A percentile compares a stretch with the other conserved stretches of the same genome.
These are phyloP conservation scores for Alnus glutinosa DNA, from an alignment of 306 rosid species.

Conservation along the genomic window DNA sequence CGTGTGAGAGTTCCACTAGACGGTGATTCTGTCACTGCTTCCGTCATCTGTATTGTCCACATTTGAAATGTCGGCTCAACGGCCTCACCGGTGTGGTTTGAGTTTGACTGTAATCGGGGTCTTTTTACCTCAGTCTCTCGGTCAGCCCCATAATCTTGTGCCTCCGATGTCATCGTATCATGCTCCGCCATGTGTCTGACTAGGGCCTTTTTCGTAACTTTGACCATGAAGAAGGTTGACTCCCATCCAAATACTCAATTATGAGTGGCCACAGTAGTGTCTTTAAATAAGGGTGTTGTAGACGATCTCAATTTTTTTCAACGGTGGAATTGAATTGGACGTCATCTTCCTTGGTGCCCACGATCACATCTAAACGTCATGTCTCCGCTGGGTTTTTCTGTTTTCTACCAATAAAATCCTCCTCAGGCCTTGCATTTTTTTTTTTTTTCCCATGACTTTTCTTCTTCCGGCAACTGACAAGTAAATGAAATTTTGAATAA, in stretches of 20 bases:
- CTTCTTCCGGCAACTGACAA: background rate
- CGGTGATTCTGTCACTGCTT: constrained; percentile 63
- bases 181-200: background rate
- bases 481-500: background rate
- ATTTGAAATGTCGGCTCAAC: constrained; percentile 11
- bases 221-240: background rate
- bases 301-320: background rate
- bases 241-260: background rate
- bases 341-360: constrained; percentile 14
- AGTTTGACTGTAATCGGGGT: constrained; percentile 32
- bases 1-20: background rate
- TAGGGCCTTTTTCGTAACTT: background rate
- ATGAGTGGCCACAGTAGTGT: background rate
- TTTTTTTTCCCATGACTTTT: background rate
- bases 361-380: background rate
- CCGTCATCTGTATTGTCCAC: constrained; percentile 41
- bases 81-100: constrained; percentile 14
- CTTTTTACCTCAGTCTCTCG: background rate
- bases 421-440: background rate
- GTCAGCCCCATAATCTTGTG: background rate
- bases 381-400: background rate
- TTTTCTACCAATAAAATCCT: no score
- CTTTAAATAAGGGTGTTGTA: background rate
- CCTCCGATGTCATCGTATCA: background rate
- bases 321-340: background rate